These are phyloP conservation scores for Aureococcus anophagefferens DNA, from an alignment of 108 stramenopile species.

Conservation along the genomic window DNA sequence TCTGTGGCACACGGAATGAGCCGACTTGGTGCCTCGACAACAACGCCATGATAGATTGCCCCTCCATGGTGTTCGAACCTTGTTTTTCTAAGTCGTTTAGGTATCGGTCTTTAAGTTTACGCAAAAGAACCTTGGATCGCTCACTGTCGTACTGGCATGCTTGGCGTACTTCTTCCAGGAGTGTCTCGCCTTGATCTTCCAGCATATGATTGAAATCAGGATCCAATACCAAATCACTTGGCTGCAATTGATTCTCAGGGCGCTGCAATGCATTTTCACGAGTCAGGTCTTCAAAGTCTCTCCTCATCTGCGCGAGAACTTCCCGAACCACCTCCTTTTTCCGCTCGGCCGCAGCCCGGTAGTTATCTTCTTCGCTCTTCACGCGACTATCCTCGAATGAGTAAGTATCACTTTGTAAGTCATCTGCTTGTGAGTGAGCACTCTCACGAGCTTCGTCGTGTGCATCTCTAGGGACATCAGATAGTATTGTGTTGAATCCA, in stretches of 20 bases:
- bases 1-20: constrained; percentile 1
- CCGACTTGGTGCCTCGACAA: neutral
- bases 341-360: constrained; percentile 32
- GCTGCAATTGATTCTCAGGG: constrained; percentile 27
- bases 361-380: constrained; percentile 42
- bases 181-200: constrained; percentile 26
- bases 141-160: constrained; percentile 39
- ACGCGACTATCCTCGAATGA: constrained; percentile 47
- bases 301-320: constrained; percentile 13
- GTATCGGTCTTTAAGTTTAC: constrained; percentile 21
- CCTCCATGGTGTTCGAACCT: constrained; percentile 1
- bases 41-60: constrained; percentile 5
- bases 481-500: no score
- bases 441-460: no score
- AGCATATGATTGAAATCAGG: constrained; percentile 27
- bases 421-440: no score
- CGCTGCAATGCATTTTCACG: constrained; percentile 21
- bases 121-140: constrained; percentile 21
- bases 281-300: constrained; percentile 31
- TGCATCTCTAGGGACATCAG: no score
- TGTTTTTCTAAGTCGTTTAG: neutral
- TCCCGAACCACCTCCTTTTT: constrained; percentile 41
- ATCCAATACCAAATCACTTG: constrained; percentile 32
- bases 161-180: constrained; percentile 38
- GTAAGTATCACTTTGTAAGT: constrained; percentile 19